Conservation (phyloP, 495 filamentous ascomycete species). For the Jackrogersella minutella region DNA sequence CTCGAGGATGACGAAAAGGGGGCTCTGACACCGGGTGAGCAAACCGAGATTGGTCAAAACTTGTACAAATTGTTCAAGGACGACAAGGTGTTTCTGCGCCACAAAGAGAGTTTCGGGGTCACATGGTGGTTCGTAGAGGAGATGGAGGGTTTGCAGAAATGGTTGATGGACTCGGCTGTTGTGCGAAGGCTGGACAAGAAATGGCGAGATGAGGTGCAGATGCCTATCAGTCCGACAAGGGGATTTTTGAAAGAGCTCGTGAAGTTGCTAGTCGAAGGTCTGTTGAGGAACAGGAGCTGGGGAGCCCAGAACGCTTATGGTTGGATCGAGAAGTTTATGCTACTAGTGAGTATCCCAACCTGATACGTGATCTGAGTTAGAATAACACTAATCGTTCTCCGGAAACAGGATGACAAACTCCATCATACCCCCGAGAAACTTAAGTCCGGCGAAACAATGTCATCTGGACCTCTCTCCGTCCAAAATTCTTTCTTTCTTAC, state of each 20-base stretch:
- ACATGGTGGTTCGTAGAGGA: background rate
- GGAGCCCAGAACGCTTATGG: background rate
- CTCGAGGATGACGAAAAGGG: conserved; percentile 9
- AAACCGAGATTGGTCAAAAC: background rate
- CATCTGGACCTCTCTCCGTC: background rate
- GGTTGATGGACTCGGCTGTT: conserved; percentile 8
- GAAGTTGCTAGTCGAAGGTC: background rate
- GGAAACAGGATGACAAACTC: background rate
- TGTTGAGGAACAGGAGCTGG: conserved; percentile 1
- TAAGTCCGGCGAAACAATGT: background rate
- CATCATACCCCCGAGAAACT: background rate
- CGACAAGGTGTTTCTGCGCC: background rate
- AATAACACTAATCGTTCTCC: background rate
- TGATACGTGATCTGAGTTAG: background rate
- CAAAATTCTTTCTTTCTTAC: background rate
- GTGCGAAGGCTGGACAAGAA: conserved; percentile 6
- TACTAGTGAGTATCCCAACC: background rate
- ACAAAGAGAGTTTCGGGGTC: background rate
- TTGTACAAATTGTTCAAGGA: conserved; percentile 5
- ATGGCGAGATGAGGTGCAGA: background rate
- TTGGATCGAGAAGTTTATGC: conserved; percentile 1
- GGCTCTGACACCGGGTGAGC: background rate
- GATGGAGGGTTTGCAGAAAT: background rate
- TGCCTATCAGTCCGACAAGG: background rate
- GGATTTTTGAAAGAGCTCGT: background rate